These are phyloP conservation scores for Blastobotrys petasosporus DNA, from an alignment of 1,139 yeast genomes.

Conservation along the genomic window DNA sequence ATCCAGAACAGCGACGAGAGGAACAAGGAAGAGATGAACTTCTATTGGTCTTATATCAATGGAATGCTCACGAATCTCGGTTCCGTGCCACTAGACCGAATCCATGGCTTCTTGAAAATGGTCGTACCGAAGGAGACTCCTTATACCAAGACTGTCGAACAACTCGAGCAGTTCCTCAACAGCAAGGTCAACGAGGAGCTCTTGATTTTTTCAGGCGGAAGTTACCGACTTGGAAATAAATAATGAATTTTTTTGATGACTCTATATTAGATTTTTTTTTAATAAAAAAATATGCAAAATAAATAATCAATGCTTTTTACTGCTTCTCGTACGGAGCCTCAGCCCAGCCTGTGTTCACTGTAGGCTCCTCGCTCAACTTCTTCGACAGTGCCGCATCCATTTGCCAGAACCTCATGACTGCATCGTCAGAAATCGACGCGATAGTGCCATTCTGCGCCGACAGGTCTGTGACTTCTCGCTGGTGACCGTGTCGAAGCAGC, in stretches of 20 bases:
- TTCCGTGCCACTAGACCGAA: conserved; percentile 42
- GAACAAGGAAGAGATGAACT: conserved; percentile 35
- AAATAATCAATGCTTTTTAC: neutral
- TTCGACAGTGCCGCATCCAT: conserved; percentile 1
- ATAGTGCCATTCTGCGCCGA: conserved; percentile 14
- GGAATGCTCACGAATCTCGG: conserved; percentile 56
- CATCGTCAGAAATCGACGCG: conserved; percentile 20
- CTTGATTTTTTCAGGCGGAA: conserved; percentile 30
- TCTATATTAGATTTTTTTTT: neutral
- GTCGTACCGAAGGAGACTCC: conserved; percentile 50
- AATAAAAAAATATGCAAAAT: neutral
- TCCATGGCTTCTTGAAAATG: conserved; percentile 49
- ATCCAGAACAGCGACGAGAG: conserved; percentile 29
- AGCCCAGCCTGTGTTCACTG: conserved; percentile 4
- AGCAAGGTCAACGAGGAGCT: conserved; percentile 43
- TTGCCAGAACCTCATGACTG: conserved; percentile 12
- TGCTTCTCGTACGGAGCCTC: neutral
- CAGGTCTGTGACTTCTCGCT: conserved; percentile 16
- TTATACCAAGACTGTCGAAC: conserved; percentile 38
- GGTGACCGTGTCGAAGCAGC: conserved; percentile 10
- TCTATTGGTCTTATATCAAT: conserved; percentile 45
- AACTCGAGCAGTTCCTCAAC: conserved; percentile 38
- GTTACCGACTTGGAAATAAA: conserved; percentile 26
- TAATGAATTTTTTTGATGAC: conserved; percentile 3
- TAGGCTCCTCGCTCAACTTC: neutral